Evolutionary conservation across 1,284 basidiomycete genomes (phyloP), one percentile per base, ranked within the genome.

Genomic region (Tylopilus sp.): DNA sequence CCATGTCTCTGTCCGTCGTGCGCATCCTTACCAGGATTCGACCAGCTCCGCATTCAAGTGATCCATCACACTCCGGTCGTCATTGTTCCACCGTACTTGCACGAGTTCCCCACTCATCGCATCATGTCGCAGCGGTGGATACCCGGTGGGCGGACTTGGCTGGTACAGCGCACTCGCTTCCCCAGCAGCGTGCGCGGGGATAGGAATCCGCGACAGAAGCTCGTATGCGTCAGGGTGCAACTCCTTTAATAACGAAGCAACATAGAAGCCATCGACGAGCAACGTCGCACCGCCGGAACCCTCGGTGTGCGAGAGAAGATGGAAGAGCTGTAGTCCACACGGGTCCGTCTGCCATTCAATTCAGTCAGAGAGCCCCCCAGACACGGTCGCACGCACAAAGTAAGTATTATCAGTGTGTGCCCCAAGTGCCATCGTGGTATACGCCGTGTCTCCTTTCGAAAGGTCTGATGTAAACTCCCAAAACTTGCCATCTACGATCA

Each of bases 371-470:
- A 37, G 31, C 33, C 18, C 29, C 16, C 34, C 6, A 33, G 26
- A 49, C 35, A 16, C 8, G 54, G 40, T 19, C 4, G 50, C 37
- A 50, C 82, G 51, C 59, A 92, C 86, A 60, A 89, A 93, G 70
- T 97, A 97, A 2, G 95, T 96, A 41, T 90, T 97, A 62, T 98
- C 96, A 1, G 95, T 98, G 66, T 99, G 96, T 0, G 92, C 93
- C 8, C 82, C 84, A 6, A 99, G 79, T 1, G 87, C 87, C 35
- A 97, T 70, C 18, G 86, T 90, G 8, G 93, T 95, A 70, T 99
- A 99, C 18, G 87, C 85, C 6, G 92, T 86, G 65, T 98, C 95
- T 18, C 93, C 93, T 62, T 90, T 93, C 11, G 87, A 84, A 18
- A 97, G 78, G 64, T 97, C 86, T 0, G 94, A 85, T 1, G 94